Evolutionary conservation across 169 alveolate genomes (phyloP).

Genomic region (Eimeria praecox): DNA sequence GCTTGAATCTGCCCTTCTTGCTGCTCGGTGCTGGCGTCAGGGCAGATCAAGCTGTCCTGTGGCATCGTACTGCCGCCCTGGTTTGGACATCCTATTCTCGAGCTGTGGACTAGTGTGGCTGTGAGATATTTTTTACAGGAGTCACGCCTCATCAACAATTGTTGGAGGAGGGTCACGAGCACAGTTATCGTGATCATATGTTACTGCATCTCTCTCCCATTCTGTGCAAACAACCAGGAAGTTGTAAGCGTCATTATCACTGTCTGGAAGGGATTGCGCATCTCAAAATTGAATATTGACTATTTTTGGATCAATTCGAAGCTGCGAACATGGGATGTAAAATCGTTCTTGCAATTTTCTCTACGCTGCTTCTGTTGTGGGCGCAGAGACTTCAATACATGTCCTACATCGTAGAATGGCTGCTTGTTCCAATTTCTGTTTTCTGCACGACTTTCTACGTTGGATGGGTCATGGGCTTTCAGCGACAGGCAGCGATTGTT

Average conservation of each 20-base stretch:
- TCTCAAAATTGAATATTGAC: not conserved
- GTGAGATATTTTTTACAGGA: not conserved
- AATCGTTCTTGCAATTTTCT: not conserved
- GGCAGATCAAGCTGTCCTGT: not conserved
- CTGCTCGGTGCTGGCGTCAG: not conserved
- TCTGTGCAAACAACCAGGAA: slow-evolving; percentile 66
- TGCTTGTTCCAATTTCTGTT: slow-evolving; percentile 58
- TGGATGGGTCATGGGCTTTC: slow-evolving; percentile 69
- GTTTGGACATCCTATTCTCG: not conserved
- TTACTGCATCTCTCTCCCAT: slow-evolving; percentile 57
- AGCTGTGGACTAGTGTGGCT: not conserved
- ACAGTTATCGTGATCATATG: slow-evolving; percentile 40
- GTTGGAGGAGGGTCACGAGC: slow-evolving; percentile 64
- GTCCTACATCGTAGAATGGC: slow-evolving; percentile 54
- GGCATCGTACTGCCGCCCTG: not conserved
- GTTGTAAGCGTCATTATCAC: not conserved
- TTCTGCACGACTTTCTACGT: slow-evolving; percentile 52
- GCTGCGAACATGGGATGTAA: not conserved
- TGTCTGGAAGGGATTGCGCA: not conserved
- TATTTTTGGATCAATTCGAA: not conserved
- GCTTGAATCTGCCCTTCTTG: not conserved
- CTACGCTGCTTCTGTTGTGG: not conserved
- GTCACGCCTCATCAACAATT: slow-evolving; percentile 38
- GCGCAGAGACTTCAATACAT: slow-evolving; percentile 28
- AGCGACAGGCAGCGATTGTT: slow-evolving; percentile 50